Base-by-base conservation (phyloP, 441 rosid species). In the Kokia cookei region DNA sequence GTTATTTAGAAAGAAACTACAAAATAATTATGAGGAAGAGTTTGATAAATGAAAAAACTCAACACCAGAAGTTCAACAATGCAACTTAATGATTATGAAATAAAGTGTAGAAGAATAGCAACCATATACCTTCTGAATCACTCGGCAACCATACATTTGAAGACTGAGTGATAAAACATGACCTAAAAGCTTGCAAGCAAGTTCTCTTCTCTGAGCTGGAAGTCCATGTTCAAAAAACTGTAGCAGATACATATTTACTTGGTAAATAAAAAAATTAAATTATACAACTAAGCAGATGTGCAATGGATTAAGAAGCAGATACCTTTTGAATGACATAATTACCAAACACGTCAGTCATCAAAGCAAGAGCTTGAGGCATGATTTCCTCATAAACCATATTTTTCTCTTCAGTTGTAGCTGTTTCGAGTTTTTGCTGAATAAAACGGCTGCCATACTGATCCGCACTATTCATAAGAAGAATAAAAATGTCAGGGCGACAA, bases 301-400 rank as follows among this genome's bases (percentile, higher is more conserved):
- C 57, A 54, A 74, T 19, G 7, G 65, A 51, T 17, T 42, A 74
- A 47, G 48, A 76, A 29, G 35, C 42, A 17, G 5, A 74, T 84
- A 91, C 98, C 94, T 93, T 93, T 69, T 93, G 98, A 75, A 93
- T 88, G 10, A 93, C 98, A 87, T 93, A 93, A 83, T 93, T 93
- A 51, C 98, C 98, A 79, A 93, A 93, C 54, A 93, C 98, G 59
- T 93, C 98, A 19, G 93, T 93, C 97, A 91, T 91, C 88, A 93
- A 81, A 69, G 84, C 82, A 71, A 84, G 92, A 71, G 91, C 92
- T 64, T 88, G 89, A 26, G 97, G 92, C 97, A 85, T 87, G 75
- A 93, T 91, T 85, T 91, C 98, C 78, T 84, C 86, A 76, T 89
- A 93, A 47, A 93, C 89, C 92, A 88, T 93, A 81, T 75, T 88